Evolutionary conservation across 306 rosid genomes (phyloP), one percentile per base, ranked within the genome.

Genomic region (peach (Prunus persica)): DNA sequence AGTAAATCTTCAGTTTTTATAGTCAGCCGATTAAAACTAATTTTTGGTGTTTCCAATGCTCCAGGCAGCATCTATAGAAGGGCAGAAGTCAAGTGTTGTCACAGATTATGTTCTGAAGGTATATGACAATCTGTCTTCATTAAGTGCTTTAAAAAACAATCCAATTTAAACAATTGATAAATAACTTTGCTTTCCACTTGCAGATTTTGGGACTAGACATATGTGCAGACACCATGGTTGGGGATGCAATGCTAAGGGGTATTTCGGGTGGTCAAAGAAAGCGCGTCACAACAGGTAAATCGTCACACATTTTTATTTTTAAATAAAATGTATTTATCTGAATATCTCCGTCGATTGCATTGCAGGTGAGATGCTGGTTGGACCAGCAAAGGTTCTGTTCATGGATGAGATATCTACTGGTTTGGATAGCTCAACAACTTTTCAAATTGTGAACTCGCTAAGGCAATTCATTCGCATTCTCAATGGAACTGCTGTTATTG

Each of bases 321-420:
- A 1, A 24, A 49, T 46, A 22, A 8, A 27, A 57, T 18, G 61
- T n/a, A 50, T 55, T 20, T 22, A 18, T 55, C 61, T 55, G 61
- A n/a, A 55, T 55, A 55, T 8, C 61, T n/a, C 5, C n/a, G 8
- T n/a, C 27, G 24, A 19, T 55, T 55, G 3, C 61, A n/a, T 9
- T 8, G 20, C 49, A 86, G 89, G 89, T 77, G 89, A 86, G 73
- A 86, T 83, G 80, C 68, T 86, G 19, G 84, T 81, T 80, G 87
- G 87, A 69, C 82, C 89, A 13, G 76, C 89, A 61, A 86, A 80
- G 2, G 85, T 72, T 22, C 65, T 86, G 65, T 80, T 86, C 76
- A 86, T 86, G 89, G 87, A 86, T 45, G 89, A 86, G 72, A 86
- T 86, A 62, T 86, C 89, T 32, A 80, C 84, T n/a, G 89, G 89